phyloP scores from a whole-genome alignment of 2,329 filamentous ascomycete species.

The Cercospora sp. region DNA sequence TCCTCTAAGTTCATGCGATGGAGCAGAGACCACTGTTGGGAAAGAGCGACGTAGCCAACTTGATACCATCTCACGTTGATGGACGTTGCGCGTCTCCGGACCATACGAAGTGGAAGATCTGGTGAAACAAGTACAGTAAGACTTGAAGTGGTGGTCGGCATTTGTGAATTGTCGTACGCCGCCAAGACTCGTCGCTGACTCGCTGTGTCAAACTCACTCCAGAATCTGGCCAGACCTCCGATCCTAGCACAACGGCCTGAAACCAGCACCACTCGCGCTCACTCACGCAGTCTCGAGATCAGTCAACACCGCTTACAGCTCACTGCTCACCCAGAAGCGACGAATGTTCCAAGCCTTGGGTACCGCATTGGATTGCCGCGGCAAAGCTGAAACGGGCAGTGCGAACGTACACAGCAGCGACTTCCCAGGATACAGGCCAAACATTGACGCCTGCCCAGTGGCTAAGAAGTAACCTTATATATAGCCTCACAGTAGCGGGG shows the following conservation, averaged over 20 bases:
- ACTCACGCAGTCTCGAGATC: background rate
- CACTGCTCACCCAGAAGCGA: background rate
- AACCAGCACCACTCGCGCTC: background rate
- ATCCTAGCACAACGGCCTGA: background rate
- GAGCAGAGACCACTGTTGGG: background rate
- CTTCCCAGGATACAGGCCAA: constrained; percentile 2
- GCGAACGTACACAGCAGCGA: background rate
- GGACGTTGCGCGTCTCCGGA: background rate
- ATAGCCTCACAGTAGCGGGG: constrained; percentile 9
- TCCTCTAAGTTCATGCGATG: background rate
- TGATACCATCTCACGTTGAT: background rate
- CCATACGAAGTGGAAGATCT: background rate
- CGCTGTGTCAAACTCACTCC: background rate
- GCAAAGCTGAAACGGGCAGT: background rate
- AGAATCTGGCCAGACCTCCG: background rate
- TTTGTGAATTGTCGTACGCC: background rate
- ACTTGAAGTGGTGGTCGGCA: background rate
- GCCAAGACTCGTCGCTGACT: background rate
- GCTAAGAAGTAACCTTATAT: constrained; percentile 6
- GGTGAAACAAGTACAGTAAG: background rate
- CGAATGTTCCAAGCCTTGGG: background rate
- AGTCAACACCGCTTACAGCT: background rate
- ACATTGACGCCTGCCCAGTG: background rate
- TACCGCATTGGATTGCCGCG: background rate
- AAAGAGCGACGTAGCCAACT: background rate